These are phyloP conservation scores for Geum urbanum DNA, from an alignment of 306 rosid genomes.

Conservation along the genomic window DNA sequence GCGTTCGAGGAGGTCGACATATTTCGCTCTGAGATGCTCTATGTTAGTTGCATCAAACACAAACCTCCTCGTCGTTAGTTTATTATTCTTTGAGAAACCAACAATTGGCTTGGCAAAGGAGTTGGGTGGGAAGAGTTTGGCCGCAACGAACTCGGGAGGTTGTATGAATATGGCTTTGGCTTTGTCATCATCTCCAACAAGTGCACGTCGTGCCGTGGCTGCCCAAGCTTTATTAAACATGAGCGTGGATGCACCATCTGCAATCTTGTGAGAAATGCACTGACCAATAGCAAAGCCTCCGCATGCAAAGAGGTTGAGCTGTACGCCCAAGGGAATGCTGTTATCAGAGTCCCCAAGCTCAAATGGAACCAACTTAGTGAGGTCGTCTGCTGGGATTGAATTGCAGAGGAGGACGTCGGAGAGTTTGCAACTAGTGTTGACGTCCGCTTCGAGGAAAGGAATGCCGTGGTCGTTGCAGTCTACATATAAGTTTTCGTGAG, in stretches of 20 bases:
- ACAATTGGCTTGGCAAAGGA: too few relatives aligned
- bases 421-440: conserved; percentile 18
- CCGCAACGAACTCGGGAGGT: neutral
- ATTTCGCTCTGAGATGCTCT: neutral
- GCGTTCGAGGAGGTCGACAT: neutral
- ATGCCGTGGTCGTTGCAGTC: conserved; percentile 43
- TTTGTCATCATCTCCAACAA: too few relatives aligned
- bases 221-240: neutral
- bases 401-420: conserved; percentile 24
- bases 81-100: neutral
- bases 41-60: conserved; percentile 8
- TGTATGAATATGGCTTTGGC: neutral
- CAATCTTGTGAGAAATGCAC: neutral
- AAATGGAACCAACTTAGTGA: conserved; percentile 9
- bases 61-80: conserved; percentile 1
- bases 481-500: conserved; percentile 8
- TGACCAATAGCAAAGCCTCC: conserved; percentile 29
- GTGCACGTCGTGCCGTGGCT: neutral
- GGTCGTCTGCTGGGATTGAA: conserved; percentile 42
- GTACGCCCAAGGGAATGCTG: conserved; percentile 40
- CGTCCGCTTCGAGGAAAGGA: conserved; percentile 35
- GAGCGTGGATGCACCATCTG: neutral
- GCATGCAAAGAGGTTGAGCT: conserved; percentile 38
- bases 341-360: neutral
- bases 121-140: conserved; percentile 9